These are phyloP conservation scores for Penicillium robsamsonii DNA, from an alignment of 495 filamentous ascomycete species.

Conservation along the genomic window DNA sequence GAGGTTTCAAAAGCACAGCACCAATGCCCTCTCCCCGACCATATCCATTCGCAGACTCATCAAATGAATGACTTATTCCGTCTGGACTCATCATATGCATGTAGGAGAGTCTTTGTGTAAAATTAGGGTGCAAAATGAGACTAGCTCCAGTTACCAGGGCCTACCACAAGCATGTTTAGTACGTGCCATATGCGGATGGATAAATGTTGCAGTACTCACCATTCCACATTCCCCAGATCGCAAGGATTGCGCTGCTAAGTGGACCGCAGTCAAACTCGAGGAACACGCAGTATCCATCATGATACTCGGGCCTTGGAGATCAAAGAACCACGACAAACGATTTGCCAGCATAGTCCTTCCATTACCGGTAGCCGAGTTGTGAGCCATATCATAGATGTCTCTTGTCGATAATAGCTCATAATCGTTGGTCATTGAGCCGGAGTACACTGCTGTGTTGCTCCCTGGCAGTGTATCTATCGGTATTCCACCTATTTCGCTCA, in stretches of 20 bases:
- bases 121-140: slow-evolving; percentile 28
- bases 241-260: slow-evolving; percentile 41
- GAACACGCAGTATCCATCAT: slow-evolving; percentile 48
- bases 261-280: slow-evolving; percentile 35
- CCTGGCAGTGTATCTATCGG: slow-evolving; percentile 39
- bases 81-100: slow-evolving; percentile 32
- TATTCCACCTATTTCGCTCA: slow-evolving; percentile 26
- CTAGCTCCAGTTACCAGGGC: slow-evolving; percentile 29
- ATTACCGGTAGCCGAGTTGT: slow-evolving; percentile 26
- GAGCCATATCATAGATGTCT: slow-evolving; percentile 38
- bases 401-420: slow-evolving; percentile 37
- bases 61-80: slow-evolving; percentile 32
- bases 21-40: slow-evolving; percentile 43
- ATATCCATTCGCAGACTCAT: slow-evolving; percentile 36
- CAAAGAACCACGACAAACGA: slow-evolving; percentile 42
- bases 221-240: slow-evolving; percentile 39
- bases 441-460: slow-evolving; percentile 46
- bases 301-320: slow-evolving; percentile 39
- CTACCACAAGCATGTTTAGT: slow-evolving; percentile 11
- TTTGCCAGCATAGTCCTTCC: slow-evolving; percentile 42
- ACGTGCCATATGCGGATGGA: neutral
- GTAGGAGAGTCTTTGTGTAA: slow-evolving; percentile 24
- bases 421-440: slow-evolving; percentile 47
- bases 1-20: slow-evolving; percentile 36
- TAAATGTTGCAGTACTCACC: slow-evolving; percentile 5